Percentiles rank a stretch among this genome's conserved stretches.
phyloP scores from a whole-genome alignment of 2,329 filamentous ascomycete species.

The Lachnellula suecica region DNA sequence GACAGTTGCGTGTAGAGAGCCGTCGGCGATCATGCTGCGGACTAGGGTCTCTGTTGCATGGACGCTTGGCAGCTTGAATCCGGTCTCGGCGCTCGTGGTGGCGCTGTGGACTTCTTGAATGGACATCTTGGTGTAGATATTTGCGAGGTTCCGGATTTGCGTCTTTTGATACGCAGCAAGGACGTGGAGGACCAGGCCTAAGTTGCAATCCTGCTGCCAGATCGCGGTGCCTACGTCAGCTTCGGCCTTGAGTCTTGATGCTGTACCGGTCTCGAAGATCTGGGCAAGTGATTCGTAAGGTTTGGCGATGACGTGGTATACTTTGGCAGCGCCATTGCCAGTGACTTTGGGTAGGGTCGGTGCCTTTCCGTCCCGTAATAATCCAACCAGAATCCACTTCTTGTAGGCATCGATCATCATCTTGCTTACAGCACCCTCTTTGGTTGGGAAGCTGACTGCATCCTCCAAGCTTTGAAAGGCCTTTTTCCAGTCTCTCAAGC shows the following conservation, averaged over 20 bases:
- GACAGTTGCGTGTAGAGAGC: conserved; percentile 53
- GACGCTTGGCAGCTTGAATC: conserved; percentile 39
- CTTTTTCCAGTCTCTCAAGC: conserved; percentile 58
- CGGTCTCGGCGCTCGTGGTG: conserved; percentile 56
- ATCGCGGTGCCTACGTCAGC: conserved; percentile 55
- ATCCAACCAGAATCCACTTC: conserved; percentile 79
- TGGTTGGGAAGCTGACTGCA: conserved; percentile 65
- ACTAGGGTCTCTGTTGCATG: conserved; percentile 47
- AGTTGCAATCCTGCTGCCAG: conserved; percentile 74
- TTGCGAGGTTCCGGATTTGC: conserved; percentile 70
- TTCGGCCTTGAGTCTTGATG: conserved; percentile 62
- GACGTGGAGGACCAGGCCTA: conserved; percentile 68
- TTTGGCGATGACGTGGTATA: conserved; percentile 58
- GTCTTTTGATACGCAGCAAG: conserved; percentile 71
- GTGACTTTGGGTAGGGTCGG: conserved; percentile 56
- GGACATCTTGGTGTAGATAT: conserved; percentile 65
- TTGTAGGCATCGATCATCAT: conserved; percentile 89
- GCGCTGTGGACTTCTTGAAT: conserved; percentile 50
- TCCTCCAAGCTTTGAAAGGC: conserved; percentile 63
- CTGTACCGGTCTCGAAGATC: conserved; percentile 62
- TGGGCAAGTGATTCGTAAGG: conserved; percentile 70
- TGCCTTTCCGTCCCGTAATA: conserved; percentile 67
- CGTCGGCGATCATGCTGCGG: conserved; percentile 53
- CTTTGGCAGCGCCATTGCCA: conserved; percentile 50
- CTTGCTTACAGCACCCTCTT: conserved; percentile 63